These are phyloP conservation scores for Phellopilus nigrolimitatus DNA, from an alignment of 1,284 basidiomycete species.

Conservation along the genomic window DNA sequence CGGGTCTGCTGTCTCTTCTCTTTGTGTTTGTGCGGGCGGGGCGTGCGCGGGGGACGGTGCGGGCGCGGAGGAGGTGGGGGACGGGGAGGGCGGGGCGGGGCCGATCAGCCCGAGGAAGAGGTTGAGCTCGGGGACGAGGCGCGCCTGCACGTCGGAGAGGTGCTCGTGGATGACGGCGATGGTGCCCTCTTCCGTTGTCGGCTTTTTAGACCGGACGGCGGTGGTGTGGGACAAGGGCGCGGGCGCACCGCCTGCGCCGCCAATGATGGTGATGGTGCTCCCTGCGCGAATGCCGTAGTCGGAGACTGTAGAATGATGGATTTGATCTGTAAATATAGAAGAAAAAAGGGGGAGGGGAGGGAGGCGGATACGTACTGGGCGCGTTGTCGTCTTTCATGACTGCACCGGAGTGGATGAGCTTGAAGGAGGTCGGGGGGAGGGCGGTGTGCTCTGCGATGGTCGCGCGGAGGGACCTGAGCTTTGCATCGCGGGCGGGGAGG, in stretches of 20 bases:
- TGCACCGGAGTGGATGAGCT: constrained; percentile 73
- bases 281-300: constrained; percentile 58
- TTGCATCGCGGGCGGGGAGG: constrained; percentile 50
- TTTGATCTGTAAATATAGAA: constrained; percentile 10
- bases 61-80: constrained; percentile 20
- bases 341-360: constrained; percentile 19
- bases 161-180: constrained; percentile 57
- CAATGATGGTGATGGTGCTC: constrained; percentile 61
- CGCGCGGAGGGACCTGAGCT: constrained; percentile 48
- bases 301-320: no score
- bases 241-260: constrained; percentile 30
- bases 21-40: constrained; percentile 12
- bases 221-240: constrained; percentile 26
- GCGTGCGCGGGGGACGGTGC: constrained; percentile 11
- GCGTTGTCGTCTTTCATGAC: constrained; percentile 74
- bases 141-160: constrained; percentile 47
- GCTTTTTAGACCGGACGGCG: constrained; percentile 22
- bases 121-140: constrained; percentile 51
- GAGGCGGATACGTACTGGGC: constrained; percentile 50
- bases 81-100: constrained; percentile 20
- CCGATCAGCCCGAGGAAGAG: constrained; percentile 44
- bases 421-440: constrained; percentile 58
- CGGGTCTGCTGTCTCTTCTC: constrained; percentile 10
- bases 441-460: constrained; percentile 62
- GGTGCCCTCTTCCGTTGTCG: constrained; percentile 47